Conservation (phyloP, 2,329 filamentous ascomycete genomes). For the Aspergillus vadensis region DNA sequence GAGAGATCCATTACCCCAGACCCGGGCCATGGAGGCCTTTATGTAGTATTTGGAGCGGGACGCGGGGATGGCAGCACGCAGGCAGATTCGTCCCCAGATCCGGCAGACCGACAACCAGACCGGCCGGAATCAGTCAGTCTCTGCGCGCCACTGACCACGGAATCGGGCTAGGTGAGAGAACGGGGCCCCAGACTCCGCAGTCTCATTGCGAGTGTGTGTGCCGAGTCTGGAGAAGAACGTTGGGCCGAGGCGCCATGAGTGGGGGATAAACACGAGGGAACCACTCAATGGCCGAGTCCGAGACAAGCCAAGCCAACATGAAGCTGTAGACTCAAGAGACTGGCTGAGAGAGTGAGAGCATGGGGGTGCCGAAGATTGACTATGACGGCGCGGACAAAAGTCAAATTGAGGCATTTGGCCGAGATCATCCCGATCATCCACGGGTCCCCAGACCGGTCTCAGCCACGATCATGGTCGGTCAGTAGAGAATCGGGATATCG, state of each 20-base stretch:
- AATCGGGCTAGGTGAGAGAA: conserved; percentile 1
- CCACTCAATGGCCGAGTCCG: neutral
- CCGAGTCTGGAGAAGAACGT: conserved; percentile 3
- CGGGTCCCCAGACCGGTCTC: neutral
- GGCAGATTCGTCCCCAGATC: conserved; percentile 10
- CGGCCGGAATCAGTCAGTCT: conserved; percentile 16
- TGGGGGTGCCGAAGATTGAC: neutral
- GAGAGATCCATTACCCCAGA: neutral
- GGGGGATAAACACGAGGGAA: neutral
- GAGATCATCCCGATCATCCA: neutral
- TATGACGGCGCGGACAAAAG: neutral
- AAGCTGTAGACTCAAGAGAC: neutral
- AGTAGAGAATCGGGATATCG: neutral
- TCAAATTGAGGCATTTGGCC: conserved; percentile 1
- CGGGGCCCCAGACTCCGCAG: conserved; percentile 3
- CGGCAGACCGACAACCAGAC: conserved; percentile 10
- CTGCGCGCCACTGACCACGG: neutral
- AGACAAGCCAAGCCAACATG: neutral
- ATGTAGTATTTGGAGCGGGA: conserved; percentile 8
- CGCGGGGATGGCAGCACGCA: conserved; percentile 7
- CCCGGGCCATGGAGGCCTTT: conserved; percentile 2
- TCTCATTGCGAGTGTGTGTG: neutral
- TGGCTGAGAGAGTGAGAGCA: neutral
- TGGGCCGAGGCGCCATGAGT: neutral
- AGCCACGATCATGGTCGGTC: neutral